phyloP scores from a whole-genome alignment of 257 asterid species.

The Eustoma russellianum region DNA sequence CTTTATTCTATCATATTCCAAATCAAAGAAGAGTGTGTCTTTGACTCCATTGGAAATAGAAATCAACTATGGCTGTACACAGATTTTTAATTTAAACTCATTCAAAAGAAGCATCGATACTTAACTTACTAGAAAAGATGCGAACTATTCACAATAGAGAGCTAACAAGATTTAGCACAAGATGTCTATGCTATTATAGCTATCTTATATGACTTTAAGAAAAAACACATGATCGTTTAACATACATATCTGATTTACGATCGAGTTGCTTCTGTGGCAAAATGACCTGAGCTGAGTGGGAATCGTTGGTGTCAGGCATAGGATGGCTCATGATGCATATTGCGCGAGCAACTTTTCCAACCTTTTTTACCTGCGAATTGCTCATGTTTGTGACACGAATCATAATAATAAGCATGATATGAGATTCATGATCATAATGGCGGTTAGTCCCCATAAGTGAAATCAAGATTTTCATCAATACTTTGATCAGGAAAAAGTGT shows the following conservation, averaged over 20 bases:
- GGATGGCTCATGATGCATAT: constrained; percentile 97
- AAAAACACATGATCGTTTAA: not conserved
- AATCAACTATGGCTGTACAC: not conserved
- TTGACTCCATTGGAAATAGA: too few species aligned
- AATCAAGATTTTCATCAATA: too few species aligned
- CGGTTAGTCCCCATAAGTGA: too few species aligned
- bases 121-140: too few species aligned
- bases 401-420: constrained; percentile 10
- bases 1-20: too few species aligned
- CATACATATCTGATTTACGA: constrained; percentile 94
- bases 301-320: constrained; percentile 81
- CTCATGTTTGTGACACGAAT: constrained; percentile 9
- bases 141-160: too few species aligned
- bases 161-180: too few species aligned
- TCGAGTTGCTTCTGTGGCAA: constrained; percentile 98
- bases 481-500: too few species aligned
- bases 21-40: too few species aligned
- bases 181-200: too few species aligned
- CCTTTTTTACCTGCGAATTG: constrained; percentile 58
- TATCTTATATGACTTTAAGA: not conserved
- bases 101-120: too few species aligned
- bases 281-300: constrained; percentile 96
- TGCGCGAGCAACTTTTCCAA: constrained; percentile 93
- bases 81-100: too few species aligned
- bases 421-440: not conserved